These are phyloP conservation scores for Penicillium sp. DNA, from an alignment of 2,329 filamentous ascomycete genomes.

Conservation along the genomic window DNA sequence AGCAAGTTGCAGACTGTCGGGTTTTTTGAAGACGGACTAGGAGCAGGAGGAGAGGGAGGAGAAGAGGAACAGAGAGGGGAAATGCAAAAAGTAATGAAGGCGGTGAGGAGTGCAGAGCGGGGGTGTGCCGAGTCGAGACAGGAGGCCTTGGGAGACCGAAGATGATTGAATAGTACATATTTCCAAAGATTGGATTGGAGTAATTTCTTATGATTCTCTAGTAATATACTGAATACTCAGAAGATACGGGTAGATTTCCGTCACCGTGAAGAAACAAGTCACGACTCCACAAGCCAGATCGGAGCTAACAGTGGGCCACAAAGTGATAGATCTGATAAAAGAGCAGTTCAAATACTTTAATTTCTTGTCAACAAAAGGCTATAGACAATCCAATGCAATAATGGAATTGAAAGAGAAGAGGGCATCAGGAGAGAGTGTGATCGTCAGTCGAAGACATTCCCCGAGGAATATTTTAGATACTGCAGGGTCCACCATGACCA, in stretches of 20 bases:
- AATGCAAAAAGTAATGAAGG: constrained; percentile 25
- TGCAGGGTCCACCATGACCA: neutral
- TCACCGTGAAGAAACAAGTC: neutral
- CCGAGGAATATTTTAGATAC: neutral
- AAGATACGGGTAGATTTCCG: neutral
- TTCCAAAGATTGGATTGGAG: neutral
- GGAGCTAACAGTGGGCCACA: neutral
- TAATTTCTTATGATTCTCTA: neutral
- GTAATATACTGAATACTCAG: neutral
- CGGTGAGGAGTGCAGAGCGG: constrained; percentile 19
- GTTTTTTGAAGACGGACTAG: neutral
- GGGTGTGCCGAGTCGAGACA: constrained; percentile 2
- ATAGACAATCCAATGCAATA: neutral
- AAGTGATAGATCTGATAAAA: neutral
- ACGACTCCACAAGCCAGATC: neutral
- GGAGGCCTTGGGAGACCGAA: neutral
- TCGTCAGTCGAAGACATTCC: neutral
- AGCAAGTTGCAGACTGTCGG: neutral
- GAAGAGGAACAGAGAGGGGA: constrained; percentile 1
- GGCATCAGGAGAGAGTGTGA: neutral
- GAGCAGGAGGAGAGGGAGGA: neutral
- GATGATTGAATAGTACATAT: neutral
- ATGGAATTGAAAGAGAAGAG: neutral
- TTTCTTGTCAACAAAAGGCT: neutral
- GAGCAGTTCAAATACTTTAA: neutral